Evolutionary conservation across 805 yeast species (phyloP).

Genomic region (Starmerella stigmatis): DNA sequence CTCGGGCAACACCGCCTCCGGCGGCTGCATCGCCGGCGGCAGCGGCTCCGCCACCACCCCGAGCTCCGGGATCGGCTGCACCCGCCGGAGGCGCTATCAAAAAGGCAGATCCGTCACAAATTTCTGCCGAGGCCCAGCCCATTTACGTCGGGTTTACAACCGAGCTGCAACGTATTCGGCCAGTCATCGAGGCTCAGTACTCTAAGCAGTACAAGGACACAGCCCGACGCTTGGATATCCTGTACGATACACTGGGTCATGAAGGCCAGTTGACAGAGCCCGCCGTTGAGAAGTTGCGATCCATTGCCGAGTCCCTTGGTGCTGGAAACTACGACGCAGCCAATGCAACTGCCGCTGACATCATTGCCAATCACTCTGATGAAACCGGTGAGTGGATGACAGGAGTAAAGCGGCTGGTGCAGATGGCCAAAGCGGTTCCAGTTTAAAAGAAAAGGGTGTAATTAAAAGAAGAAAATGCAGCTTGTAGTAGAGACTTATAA

Average conservation of each 20-base stretch:
- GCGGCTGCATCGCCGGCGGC: conserved; percentile 16
- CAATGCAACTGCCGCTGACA: conserved; percentile 37
- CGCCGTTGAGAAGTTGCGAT: conserved; percentile 44
- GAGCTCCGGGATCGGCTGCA: conserved; percentile 21
- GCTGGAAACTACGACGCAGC: conserved; percentile 53
- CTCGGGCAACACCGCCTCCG: conserved; percentile 9
- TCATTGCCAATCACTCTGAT: conserved; percentile 52
- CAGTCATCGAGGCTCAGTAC: conserved; percentile 64
- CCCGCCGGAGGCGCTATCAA: conserved; percentile 36
- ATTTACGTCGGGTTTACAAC: conserved; percentile 47
- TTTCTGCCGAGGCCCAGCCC: conserved; percentile 47
- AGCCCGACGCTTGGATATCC: conserved; percentile 64
- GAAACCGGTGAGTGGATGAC: conserved; percentile 88
- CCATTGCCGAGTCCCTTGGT: conserved; percentile 42
- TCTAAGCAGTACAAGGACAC: conserved; percentile 67
- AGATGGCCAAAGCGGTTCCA: conserved; percentile 39
- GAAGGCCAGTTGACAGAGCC: conserved; percentile 39
- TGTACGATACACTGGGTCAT: conserved; percentile 69
- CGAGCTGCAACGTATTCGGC: conserved; percentile 53
- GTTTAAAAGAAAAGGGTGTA: conserved; percentile 17
- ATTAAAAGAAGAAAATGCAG: neutral
- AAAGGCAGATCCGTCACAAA: conserved; percentile 34
- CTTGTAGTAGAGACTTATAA: neutral
- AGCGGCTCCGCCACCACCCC: conserved; percentile 25
- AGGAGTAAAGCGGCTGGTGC: conserved; percentile 80